Base-by-base conservation (phyloP, 306 rosid species). In the Myrica gale region DNA sequence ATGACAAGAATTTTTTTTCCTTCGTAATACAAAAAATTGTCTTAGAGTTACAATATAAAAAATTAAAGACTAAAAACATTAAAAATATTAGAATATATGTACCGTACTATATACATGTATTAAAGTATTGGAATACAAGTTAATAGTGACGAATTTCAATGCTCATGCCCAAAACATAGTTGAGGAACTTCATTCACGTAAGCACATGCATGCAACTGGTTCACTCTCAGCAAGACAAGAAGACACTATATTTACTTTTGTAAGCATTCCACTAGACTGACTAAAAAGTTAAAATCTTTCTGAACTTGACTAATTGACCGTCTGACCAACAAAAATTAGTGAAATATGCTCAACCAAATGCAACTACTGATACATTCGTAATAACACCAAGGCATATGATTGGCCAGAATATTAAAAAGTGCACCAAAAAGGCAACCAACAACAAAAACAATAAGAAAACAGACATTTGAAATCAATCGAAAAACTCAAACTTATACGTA, bases 401-500 rank as follows among this genome's bases (percentile, higher is more conserved):
- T 41, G 32, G 23, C 3, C 26, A 42, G 46, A 7, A 17, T 32
- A 3, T 32, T 66, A 44, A 66, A 42, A 57, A n/a, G 1, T 37
- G 6, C 69, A 65, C 23, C 9, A 39, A 21, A 41, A 41, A 65
- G 2, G 37, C 48, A 63, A 20, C 69, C 15, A 47, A 20, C n/a
- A n/a, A 20, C 58, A 43, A 74, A 32, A 48, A 9, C 46, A 7
- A 45, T 11, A 41, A 42, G 62, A 76, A 57, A 32, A 47, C 21
- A 78, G 61, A 37, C 21, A 52, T 17, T 52, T 52, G 23, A 57
- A 9, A 57, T 20, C 4, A 8, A 69, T 6, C 7, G 65, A 73
- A 53, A 56, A 21, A 68, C 20, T 39, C 12, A 74, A 73, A 67
- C 75, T 69, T 50, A 84, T 67, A 75, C 92, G 48, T 92, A 92